Base-by-base conservation (phyloP, 768 basidiomycete species). In the Boletus rufocinnamomeus region DNA sequence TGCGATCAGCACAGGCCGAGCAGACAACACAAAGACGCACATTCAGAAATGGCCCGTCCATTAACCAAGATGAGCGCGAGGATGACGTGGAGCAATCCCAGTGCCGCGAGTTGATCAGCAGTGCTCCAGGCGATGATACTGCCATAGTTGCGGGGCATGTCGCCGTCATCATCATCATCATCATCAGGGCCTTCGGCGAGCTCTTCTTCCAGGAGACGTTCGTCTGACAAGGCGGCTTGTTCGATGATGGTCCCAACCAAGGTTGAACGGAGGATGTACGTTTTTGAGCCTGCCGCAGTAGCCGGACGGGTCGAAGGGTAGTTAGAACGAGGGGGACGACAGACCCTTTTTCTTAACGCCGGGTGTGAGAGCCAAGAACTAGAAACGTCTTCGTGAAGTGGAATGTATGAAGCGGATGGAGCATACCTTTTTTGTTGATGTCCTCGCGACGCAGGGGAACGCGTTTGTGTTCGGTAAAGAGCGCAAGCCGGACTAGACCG, bases 41-140 rank as follows among this genome's bases (percentile, higher is more conserved):
- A 72, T 65, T 97, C 94, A 28, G 79, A 77, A 19, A 97, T 78
- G 16, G 84, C 80, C 11, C 88, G 77, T 46, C 92, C 92, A 62
- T 84, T 86, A 45, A 88, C 89, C n/a, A 98, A 79, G 48, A 98
- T 86, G 25, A 97, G 76, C 0, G 88, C 85, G 11, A 98, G 82
- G 38, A 98, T 80, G 17, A 92, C 84, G 55, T 93, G 89, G 16
- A 95, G 78, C 6, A 97, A 73, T 9, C 94, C 95, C 25, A 89
- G 69, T 3, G 82, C 67, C 2, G 82, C 87, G 1, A 93, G 76
- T 61, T 95, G 81, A 68, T 93, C 85, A 13, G 77, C 69, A 53
- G 75, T 77, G 58, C 82, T 87, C 87, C 89, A 92, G 0, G 87
- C 84, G 47, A 94, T 77, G 63, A 93, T 79, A 53, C 84, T 87